Evolutionary conservation across 345 rosid genomes (phyloP).

Genomic region (Arabis hirsuta): DNA sequence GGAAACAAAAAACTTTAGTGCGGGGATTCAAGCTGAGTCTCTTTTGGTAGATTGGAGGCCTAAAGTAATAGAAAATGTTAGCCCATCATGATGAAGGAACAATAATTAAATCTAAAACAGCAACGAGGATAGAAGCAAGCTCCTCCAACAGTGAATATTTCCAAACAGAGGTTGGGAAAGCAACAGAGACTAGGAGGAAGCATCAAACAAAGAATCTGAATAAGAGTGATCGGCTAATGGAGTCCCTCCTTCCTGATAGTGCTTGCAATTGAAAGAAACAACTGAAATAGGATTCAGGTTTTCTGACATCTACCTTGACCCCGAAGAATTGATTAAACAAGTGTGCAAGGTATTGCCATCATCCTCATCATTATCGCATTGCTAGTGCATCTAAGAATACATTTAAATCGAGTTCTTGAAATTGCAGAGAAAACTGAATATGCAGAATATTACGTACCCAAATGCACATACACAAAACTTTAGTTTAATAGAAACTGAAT

Average conservation of each 20-base stretch:
- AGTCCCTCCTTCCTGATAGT: slow-evolving; percentile 43
- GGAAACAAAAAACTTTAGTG: slow-evolving; percentile 70
- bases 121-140: slow-evolving; percentile 21
- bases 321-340: slow-evolving; percentile 97
- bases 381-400: slow-evolving; percentile 96
- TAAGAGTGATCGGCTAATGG: slow-evolving; percentile 38
- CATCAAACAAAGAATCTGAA: slow-evolving; percentile 37
- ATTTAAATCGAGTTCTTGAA: slow-evolving; percentile 81
- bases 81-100: slow-evolving; percentile 43
- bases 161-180: slow-evolving; percentile 31
- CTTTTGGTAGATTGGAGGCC: slow-evolving; percentile 70
- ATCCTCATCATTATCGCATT: slow-evolving; percentile 97
- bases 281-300: slow-evolving; percentile 62
- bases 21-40: slow-evolving; percentile 75
- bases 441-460: slow-evolving; percentile 53
- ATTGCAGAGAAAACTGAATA: slow-evolving; percentile 48
- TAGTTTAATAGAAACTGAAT: slow-evolving; percentile 28
- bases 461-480: slow-evolving; percentile 44
- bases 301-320: slow-evolving; percentile 87
- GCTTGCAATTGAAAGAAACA: slow-evolving; percentile 50
- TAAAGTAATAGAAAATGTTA: slow-evolving; percentile 62
- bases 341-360: slow-evolving; percentile 91
- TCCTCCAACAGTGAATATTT: slow-evolving; percentile 15
- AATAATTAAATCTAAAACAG: slow-evolving; percentile 31
- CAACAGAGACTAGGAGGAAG: slow-evolving; percentile 26